Evolutionary conservation across 148 eudicot genomes (phyloP).

Genomic region (Amaranthus hypochondriacus): DNA sequence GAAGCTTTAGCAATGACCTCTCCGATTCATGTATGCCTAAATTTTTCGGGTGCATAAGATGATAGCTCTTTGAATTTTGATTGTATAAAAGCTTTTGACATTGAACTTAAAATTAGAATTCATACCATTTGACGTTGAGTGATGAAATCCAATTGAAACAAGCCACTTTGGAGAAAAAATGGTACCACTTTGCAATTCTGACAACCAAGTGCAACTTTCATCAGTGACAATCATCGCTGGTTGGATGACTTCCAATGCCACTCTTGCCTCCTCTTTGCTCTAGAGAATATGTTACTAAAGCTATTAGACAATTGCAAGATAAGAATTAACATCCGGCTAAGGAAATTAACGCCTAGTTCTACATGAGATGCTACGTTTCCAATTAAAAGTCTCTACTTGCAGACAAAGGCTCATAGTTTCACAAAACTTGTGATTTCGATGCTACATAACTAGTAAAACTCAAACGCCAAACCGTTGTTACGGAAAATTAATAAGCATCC

Average conservation of each 20-base stretch:
- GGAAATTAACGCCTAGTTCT: background rate
- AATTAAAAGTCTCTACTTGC: constrained; percentile 1
- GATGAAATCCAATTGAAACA: constrained; percentile 39
- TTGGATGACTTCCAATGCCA: constrained; percentile 55
- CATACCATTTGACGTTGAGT: constrained; percentile 15
- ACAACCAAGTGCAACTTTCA: constrained; percentile 48
- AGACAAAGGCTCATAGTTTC: background rate
- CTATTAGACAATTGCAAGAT: constrained; percentile 7
- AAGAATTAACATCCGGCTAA: background rate
- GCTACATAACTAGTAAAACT: background rate
- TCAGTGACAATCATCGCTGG: constrained; percentile 73
- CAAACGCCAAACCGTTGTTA: background rate
- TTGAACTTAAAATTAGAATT: background rate
- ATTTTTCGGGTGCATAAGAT: background rate
- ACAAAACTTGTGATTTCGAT: background rate
- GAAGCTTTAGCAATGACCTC: constrained; percentile 23
- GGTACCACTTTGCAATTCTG: constrained; percentile 31
- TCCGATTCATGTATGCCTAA: constrained; percentile 33
- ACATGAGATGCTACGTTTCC: background rate
- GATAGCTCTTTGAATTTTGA: background rate
- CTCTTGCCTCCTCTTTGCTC: constrained; percentile 71
- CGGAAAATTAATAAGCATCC: background rate
- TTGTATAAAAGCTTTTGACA: background rate
- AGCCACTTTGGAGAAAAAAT: constrained; percentile 49
- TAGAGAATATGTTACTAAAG: constrained; percentile 14